Percentiles rank a stretch among this genome's conserved stretches.
phyloP scores from a whole-genome alignment of 768 basidiomycete species.

The Mycena floridula region DNA sequence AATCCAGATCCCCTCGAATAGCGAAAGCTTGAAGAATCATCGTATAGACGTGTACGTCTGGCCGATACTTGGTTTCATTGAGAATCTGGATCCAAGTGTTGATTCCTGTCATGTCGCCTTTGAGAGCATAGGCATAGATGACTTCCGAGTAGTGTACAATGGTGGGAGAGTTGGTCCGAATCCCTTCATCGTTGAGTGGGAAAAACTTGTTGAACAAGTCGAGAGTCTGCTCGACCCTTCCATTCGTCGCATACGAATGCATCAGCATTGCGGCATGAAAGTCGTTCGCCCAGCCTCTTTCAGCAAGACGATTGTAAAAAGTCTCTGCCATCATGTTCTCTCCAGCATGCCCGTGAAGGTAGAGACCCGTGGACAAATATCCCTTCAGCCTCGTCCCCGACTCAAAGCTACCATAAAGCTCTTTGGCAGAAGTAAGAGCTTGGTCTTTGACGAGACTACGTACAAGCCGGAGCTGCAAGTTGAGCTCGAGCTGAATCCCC shows the following conservation, averaged over 20 bases:
- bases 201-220: conserved; percentile 53
- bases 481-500: conserved; percentile 19
- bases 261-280: conserved; percentile 41
- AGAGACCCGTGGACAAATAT: conserved; percentile 40
- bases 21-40: conserved; percentile 56
- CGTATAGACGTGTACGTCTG: conserved; percentile 53
- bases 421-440: conserved; percentile 35
- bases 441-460: conserved; percentile 35
- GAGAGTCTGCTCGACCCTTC: conserved; percentile 32
- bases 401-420: conserved; percentile 30
- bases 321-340: conserved; percentile 35
- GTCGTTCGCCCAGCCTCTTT: conserved; percentile 17
- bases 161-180: conserved; percentile 28
- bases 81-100: conserved; percentile 51
- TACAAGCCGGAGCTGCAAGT: conserved; percentile 29
- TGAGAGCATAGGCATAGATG: conserved; percentile 46
- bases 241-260: conserved; percentile 47
- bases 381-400: conserved; percentile 11
- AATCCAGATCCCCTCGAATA: conserved; percentile 44
- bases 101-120: conserved; percentile 41
- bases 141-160: conserved; percentile 50
- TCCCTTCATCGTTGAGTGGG: conserved; percentile 25
- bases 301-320: conserved; percentile 32
- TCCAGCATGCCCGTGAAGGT: conserved; percentile 48
- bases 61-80: conserved; percentile 38